Evolutionary conservation across 75 land plant species (phyloP).

Genomic region (Selaginella tamariscina): DNA sequence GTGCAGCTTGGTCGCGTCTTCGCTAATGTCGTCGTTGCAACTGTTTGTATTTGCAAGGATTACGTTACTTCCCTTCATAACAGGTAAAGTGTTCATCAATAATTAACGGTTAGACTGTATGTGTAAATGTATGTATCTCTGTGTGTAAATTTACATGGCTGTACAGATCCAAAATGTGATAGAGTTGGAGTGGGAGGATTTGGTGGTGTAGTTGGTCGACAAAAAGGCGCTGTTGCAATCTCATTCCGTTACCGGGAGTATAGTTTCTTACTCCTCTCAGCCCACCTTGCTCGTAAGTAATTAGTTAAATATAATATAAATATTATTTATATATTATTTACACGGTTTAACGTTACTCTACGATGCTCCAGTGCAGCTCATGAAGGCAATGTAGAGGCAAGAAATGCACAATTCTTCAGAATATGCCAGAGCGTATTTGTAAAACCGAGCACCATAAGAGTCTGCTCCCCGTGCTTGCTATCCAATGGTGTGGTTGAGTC

Average conservation of each 20-base stretch:
- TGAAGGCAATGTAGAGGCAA: conserved; percentile 51
- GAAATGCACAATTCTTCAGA: conserved; percentile 50
- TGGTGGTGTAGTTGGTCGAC: conserved; percentile 61
- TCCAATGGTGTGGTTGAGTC: not conserved
- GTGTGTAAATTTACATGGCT: not conserved
- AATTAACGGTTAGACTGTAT: not conserved
- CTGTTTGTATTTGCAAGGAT: conserved; percentile 51
- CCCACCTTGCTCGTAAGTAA: conserved; percentile 65
- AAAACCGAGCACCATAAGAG: not conserved
- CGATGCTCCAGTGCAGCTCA: conserved; percentile 44
- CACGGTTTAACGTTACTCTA: not conserved
- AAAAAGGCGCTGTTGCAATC: conserved; percentile 76
- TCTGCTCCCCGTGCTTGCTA: not conserved
- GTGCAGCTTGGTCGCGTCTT: conserved; percentile 42
- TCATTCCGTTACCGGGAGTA: conserved; percentile 35
- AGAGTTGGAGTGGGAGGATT: conserved; percentile 51
- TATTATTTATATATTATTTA: not conserved
- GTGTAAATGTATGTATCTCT: not conserved
- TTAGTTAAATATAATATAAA: not conserved
- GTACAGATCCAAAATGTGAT: conserved; percentile 51
- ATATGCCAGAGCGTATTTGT: conserved; percentile 49
- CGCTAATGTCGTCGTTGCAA: conserved; percentile 61
- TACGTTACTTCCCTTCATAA: conserved; percentile 17
- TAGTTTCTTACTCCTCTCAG: conserved; percentile 48
- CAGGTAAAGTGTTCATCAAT: conserved; percentile 28